Evolutionary conservation across 2,329 filamentous ascomycete species (phyloP).

Genomic region (Mollisia scopiformis): DNA sequence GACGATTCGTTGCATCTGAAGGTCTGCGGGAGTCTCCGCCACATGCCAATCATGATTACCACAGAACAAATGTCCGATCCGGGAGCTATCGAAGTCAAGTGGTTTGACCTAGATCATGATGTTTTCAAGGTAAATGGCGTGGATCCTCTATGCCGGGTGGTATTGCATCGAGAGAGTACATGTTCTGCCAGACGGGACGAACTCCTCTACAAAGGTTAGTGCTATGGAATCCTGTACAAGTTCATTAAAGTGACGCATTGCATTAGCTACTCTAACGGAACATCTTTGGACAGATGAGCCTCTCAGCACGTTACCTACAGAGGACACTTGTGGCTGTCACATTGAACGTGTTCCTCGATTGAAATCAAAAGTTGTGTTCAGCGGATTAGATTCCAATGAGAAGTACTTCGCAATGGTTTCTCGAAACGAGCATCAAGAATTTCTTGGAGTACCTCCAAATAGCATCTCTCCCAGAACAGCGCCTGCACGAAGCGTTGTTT

Average conservation of each 20-base stretch:
- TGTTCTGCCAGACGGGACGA: neutral
- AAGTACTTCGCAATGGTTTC: constrained; percentile 23
- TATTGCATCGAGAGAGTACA: neutral
- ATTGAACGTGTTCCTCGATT: neutral
- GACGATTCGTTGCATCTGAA: neutral
- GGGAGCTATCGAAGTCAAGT: neutral
- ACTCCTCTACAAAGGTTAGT: neutral
- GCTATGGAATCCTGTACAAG: neutral
- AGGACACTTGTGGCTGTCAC: neutral
- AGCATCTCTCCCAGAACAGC: neutral
- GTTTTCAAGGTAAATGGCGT: neutral
- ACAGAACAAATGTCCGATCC: neutral
- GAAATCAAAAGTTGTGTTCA: too few species aligned
- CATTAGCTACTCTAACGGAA: too few species aligned
- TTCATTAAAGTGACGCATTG: too few species aligned
- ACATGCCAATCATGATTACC: constrained; percentile 2
- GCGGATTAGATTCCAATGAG: constrained; percentile 7
- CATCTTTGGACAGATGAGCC: too few species aligned
- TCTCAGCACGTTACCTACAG: too few species aligned
- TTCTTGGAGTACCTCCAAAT: constrained; percentile 14
- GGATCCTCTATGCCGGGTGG: neutral
- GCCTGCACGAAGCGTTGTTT: too few species aligned
- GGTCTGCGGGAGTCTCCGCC: constrained; percentile 8
- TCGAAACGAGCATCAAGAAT: constrained; percentile 4
- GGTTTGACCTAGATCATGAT: neutral